Evolutionary conservation across 2,329 filamentous ascomycete genomes (phyloP).

Genomic region (Trichoderma oligosporum): DNA sequence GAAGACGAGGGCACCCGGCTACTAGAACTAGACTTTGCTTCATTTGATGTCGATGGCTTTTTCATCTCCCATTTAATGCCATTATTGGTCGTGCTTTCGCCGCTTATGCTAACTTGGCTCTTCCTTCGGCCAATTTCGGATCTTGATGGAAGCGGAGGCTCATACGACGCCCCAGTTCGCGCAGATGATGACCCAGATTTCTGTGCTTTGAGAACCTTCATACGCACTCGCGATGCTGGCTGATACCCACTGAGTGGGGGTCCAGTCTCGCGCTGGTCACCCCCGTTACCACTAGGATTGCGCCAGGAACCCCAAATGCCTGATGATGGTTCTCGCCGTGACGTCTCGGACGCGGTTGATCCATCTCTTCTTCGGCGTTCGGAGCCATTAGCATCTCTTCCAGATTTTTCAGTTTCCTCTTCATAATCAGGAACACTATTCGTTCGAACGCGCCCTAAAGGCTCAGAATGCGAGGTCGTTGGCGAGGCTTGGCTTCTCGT

Average conservation of each 20-base stretch:
- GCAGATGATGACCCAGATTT: conserved; percentile 58
- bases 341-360: conserved; percentile 29
- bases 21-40: conserved; percentile 6
- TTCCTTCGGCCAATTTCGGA: conserved; percentile 52
- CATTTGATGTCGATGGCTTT: conserved; percentile 28
- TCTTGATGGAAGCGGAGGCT: conserved; percentile 46
- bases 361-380: conserved; percentile 29
- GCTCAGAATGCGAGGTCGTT: conserved; percentile 34
- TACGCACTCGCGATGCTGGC: conserved; percentile 63
- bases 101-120: conserved; percentile 42
- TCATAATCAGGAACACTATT: conserved; percentile 43
- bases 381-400: conserved; percentile 24
- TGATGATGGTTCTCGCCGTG: conserved; percentile 46
- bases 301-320: conserved; percentile 72
- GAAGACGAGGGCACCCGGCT: conserved; percentile 32
- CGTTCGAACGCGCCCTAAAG: conserved; percentile 27
- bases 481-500: conserved; percentile 23
- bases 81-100: conserved; percentile 27
- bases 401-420: conserved; percentile 41
- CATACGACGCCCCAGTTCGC: conserved; percentile 50
- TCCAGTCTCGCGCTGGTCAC: conserved; percentile 52
- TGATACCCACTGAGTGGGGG: conserved; percentile 67
- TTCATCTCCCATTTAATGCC: conserved; percentile 53
- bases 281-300: conserved; percentile 47
- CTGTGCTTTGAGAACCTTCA: conserved; percentile 84